Conservation (phyloP, 345 rosid genomes). For the Eutrema heterophyllum region DNA sequence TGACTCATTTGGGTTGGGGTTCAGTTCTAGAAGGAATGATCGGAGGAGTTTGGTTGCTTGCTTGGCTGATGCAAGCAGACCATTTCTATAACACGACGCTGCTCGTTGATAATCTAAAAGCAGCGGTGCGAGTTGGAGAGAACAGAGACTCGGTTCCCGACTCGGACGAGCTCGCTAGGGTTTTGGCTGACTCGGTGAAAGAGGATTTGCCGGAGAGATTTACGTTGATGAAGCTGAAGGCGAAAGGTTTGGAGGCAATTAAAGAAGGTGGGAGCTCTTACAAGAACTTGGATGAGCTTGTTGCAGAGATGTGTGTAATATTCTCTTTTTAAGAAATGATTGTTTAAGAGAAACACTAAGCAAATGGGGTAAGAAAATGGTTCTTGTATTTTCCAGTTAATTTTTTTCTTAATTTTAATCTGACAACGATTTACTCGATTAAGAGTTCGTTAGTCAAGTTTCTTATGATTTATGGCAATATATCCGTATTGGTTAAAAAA, state of each 20-base stretch:
- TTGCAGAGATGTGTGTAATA: background rate
- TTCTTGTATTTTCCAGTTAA: too few relatives aligned
- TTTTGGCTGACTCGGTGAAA: slow-evolving; percentile 27
- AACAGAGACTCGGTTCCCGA: slow-evolving; percentile 27
- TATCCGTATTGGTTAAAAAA: too few relatives aligned
- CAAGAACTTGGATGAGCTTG: slow-evolving; percentile 25
- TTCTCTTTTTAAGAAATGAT: too few relatives aligned
- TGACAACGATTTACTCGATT: too few relatives aligned
- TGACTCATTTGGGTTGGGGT: slow-evolving; percentile 23
- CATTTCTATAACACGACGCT: slow-evolving; percentile 33
- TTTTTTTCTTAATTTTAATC: too few relatives aligned
- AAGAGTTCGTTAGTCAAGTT: too few relatives aligned
- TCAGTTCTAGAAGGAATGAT: slow-evolving; percentile 22
- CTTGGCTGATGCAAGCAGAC: slow-evolving; percentile 46
- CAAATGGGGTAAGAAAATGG: too few relatives aligned
- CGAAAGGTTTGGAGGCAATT: slow-evolving; percentile 17
- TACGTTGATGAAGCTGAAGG: background rate
- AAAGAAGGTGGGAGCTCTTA: slow-evolving; percentile 38
- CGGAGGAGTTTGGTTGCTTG: slow-evolving; percentile 36
- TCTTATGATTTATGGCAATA: too few relatives aligned
- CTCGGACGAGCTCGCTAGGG: slow-evolving; percentile 25
- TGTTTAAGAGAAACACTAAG: too few relatives aligned
- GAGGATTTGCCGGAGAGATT: slow-evolving; percentile 5
- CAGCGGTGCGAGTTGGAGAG: slow-evolving; percentile 35
- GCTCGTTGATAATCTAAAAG: slow-evolving; percentile 29